Conservation (phyloP, 257 asterid genomes). For the Rehmannia glutinosa region DNA sequence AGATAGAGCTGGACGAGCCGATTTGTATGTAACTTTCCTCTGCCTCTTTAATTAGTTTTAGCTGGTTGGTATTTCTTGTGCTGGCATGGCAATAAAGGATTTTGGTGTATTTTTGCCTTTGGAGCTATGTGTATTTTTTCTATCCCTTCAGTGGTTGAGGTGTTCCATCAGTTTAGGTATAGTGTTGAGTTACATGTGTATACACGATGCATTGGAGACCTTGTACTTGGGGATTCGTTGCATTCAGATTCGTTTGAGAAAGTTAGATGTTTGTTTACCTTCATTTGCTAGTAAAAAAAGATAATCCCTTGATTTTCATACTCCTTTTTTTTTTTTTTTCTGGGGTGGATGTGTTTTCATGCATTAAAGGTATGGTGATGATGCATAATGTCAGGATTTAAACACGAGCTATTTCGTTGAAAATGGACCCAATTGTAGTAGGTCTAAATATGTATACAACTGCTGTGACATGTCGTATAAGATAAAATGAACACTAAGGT, state of each 20-base stretch:
- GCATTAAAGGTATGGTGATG: neutral
- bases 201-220: neutral
- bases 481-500: no score
- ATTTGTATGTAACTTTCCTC: constrained; percentile 36
- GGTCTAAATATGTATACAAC: neutral
- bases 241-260: neutral
- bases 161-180: neutral
- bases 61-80: neutral
- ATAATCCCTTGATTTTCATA: neutral
- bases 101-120: neutral
- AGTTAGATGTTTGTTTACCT: neutral
- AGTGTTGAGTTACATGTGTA: neutral
- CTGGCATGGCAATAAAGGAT: neutral
- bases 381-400: neutral
- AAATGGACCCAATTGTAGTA: neutral
- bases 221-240: neutral
- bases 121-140: neutral
- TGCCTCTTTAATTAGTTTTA: neutral
- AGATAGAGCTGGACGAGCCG: constrained; percentile 80
- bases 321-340: neutral
- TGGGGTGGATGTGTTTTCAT: neutral
- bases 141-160: neutral
- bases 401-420: neutral
- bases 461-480: neutral
- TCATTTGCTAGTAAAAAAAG: neutral